These are phyloP conservation scores for Trichosporon sp. DNA, from an alignment of 1,284 basidiomycete species.

Conservation along the genomic window DNA sequence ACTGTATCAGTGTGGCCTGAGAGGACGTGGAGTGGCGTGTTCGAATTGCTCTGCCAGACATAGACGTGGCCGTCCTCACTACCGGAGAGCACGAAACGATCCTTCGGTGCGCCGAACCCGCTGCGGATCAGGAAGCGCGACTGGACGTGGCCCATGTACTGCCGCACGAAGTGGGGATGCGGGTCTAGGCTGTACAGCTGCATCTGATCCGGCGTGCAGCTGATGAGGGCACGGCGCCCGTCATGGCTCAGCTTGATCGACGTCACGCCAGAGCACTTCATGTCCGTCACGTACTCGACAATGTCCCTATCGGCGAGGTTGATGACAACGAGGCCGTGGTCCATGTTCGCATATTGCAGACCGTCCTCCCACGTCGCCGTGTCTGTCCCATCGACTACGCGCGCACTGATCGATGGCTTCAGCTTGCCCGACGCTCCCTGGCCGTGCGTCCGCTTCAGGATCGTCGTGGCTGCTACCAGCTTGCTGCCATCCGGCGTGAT, in stretches of 20 bases:
- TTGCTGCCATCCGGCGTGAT: slow-evolving; percentile 78
- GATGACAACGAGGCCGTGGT: slow-evolving; percentile 34
- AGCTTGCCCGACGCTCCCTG: slow-evolving; percentile 21
- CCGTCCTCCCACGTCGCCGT: slow-evolving; percentile 3
- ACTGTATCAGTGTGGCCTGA: slow-evolving; percentile 81
- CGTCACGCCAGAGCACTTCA: slow-evolving; percentile 55
- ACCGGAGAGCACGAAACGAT: slow-evolving; percentile 85
- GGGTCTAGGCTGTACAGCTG: slow-evolving; percentile 73
- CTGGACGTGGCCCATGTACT: slow-evolving; percentile 76
- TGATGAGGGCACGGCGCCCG: slow-evolving; percentile 80
- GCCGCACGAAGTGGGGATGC: slow-evolving; percentile 62
- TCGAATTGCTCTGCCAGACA: slow-evolving; percentile 88
- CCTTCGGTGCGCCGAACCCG: slow-evolving; percentile 88
- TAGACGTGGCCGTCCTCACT: slow-evolving; percentile 92
- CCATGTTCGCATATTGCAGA: slow-evolving; percentile 37
- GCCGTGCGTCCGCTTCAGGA: slow-evolving; percentile 47
- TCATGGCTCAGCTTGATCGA: slow-evolving; percentile 83
- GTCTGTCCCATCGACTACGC: slow-evolving; percentile 5
- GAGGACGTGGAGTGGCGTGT: slow-evolving; percentile 72
- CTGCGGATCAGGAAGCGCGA: slow-evolving; percentile 77
- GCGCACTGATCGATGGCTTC: slow-evolving; percentile 36
- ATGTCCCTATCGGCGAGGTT: slow-evolving; percentile 35
- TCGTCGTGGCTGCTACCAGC: slow-evolving; percentile 73
- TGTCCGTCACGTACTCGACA: slow-evolving; percentile 27
- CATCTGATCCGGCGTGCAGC: slow-evolving; percentile 79